Conservation (phyloP, 495 filamentous ascomycete genomes). For the Annulohypoxylon bovei region DNA sequence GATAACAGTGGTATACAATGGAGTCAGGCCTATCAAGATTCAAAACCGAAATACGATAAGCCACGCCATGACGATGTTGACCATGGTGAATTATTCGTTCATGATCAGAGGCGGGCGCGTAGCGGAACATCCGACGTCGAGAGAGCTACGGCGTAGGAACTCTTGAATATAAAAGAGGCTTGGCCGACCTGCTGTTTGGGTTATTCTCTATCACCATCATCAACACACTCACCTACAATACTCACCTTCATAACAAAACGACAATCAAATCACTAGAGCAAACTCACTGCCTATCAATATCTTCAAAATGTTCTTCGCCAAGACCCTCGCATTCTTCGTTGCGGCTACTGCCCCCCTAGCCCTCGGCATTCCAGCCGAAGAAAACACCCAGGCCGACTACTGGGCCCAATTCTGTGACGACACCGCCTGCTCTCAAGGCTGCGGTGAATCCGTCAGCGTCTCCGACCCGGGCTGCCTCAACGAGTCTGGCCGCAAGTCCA, state of each 20-base stretch:
- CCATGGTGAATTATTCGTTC: background rate
- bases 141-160: background rate
- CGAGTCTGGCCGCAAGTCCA: slow-evolving; percentile 2
- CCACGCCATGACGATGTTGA: background rate
- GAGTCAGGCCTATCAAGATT: background rate
- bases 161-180: background rate
- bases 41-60: too few relatives aligned
- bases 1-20: background rate
- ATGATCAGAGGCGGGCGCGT: background rate
- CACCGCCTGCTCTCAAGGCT: background rate
- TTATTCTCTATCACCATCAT: background rate
- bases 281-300: background rate
- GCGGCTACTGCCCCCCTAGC: background rate
- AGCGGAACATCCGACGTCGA: background rate
- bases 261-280: background rate
- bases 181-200: background rate
- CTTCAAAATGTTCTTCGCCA: background rate
- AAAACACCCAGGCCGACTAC: background rate
- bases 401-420: slow-evolving; percentile 13
- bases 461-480: slow-evolving; percentile 1
- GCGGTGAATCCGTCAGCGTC: background rate
- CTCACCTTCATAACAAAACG: background rate
- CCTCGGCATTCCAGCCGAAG: background rate
- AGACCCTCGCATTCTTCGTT: background rate
- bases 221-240: background rate